Percentiles rank a stretch among this genome's conserved stretches.
These are phyloP conservation scores for Thermomucor indicae-seudaticae DNA, from an alignment of 371 early-diverging fungal genomes.

Conservation along the genomic window DNA sequence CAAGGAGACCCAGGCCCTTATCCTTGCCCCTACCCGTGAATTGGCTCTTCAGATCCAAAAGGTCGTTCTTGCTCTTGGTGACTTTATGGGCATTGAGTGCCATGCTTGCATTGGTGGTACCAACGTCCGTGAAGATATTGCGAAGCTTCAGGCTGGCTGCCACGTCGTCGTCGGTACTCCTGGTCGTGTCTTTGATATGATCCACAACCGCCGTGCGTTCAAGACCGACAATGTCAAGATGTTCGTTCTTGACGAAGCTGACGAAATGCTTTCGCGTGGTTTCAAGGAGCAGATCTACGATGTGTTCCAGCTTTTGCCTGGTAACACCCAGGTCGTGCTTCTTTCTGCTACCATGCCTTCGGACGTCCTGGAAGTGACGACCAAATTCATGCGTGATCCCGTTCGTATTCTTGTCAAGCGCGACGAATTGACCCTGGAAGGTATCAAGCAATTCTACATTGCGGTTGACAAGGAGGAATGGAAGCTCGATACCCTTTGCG, in stretches of 20 bases:
- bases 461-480: slow-evolving; percentile 87
- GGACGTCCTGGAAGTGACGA: slow-evolving; percentile 88
- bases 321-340: slow-evolving; percentile 81
- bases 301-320: slow-evolving; percentile 83
- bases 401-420: slow-evolving; percentile 93
- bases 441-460: slow-evolving; percentile 91
- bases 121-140: slow-evolving; percentile 75
- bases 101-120: slow-evolving; percentile 92
- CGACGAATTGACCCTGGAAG: slow-evolving; percentile 94
- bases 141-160: slow-evolving; percentile 57
- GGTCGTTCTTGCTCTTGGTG: slow-evolving; percentile 79
- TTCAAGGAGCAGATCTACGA: slow-evolving; percentile 94
- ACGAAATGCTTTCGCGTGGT: slow-evolving; percentile 92
- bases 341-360: slow-evolving; percentile 91
- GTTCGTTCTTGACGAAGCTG: slow-evolving; percentile 96
- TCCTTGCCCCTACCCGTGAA: slow-evolving; percentile 90
- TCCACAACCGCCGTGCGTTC: slow-evolving; percentile 72
- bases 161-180: slow-evolving; percentile 93
- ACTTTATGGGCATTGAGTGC: slow-evolving; percentile 76
- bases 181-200: slow-evolving; percentile 93
- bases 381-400: slow-evolving; percentile 90
- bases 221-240: slow-evolving; percentile 76
- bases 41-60: slow-evolving; percentile 87
- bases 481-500: slow-evolving; percentile 87
- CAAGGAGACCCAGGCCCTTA: slow-evolving; percentile 80